Evolutionary conservation across 805 yeast genomes (phyloP), one percentile per base, ranked within the genome.

Genomic region (Saturnispora halmiae): DNA sequence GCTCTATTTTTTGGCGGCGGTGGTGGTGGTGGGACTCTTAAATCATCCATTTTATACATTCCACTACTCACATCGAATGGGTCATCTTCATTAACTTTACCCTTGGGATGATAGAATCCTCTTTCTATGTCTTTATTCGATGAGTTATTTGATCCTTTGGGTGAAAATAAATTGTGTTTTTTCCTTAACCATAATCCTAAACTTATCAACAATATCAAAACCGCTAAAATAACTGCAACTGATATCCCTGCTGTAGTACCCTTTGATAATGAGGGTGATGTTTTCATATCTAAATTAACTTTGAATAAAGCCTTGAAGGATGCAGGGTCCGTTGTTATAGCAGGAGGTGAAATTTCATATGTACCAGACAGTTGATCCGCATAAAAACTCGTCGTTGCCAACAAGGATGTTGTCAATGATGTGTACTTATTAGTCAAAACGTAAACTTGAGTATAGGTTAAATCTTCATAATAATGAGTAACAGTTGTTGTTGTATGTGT

Each of bases 181-280:
- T 41, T 50, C 31, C 38, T 39, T 16, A 40, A 40, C 20, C 50
- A 46, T 14, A 46, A 34, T 6, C 45, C 36, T 5, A 47, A 45
- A 5, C 53, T 36, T 3, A 53, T n/a, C 2, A 43, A 18, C 7
- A 46, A 9, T 4, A 51, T 21, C 5, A 48, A 35, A 16, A 51
- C 32, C 3, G 58, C 61, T 18, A 50, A 19, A 9, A 53, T 39
- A 14, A 50, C 35, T 13, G 61, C 63, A 15, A 60, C 49, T 2
- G 54, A 49, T 19, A 54, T 49, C 7, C 64, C 64, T 1, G 62
- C 62, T 26, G 56, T 53, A 8, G 55, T 39, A 13, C 60, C 56
- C 13, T 32, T 44, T 19, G 49, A 38, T 22, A 50, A 29, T 6
- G 22, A n/a, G 6, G 34, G 13, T 21, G 27, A 4, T 24, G 22